Evolutionary conservation across 1,284 basidiomycete genomes (phyloP), one percentile per base, ranked within the genome.

Genomic region (Singerocomus inundabilis): DNA sequence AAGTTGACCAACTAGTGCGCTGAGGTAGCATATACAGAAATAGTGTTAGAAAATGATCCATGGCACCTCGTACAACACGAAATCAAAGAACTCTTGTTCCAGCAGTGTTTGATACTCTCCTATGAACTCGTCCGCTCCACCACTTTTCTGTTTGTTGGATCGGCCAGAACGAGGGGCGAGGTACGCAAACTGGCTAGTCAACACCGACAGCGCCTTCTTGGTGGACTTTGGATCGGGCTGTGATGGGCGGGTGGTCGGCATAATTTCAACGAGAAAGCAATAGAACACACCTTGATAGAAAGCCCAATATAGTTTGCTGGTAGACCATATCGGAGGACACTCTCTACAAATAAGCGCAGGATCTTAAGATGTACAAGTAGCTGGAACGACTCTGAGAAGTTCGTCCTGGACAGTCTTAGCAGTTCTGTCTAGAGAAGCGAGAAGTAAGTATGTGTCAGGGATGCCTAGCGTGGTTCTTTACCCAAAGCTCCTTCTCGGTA

Each of bases 401-500:
- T 98, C 52, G 92, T 97, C 54, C 97, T 80, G 28, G 94, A 85
- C 37, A 99, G 72, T 55, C 92, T 84, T n/a, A 99, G 75, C 3
- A 99, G 79, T 64, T 99, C 97, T 18, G 94, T 93, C 94, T 97
- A 61, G 25, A 39, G 31, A 43, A 41, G 33, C 34, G 21, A 47
- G 5, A 53, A 38, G 38, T 58, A 43, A 53, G 41, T 41, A 40
- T 5, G 24, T 18, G 16, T 1, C 33, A 26, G 10, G 1, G 46
- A 50, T 10, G 21, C 11, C 29, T 32, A 29, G 33, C n/a, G 26
- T 4, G 36, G 53, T 40, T 21, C 21, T 84, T 57, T 62, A 95
- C 94, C 97, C 97, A 99, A 47, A 98, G 85, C 67, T 99, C 95
- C 73, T 93, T 96, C 76, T 99, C 97, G 39, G 93, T 91, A 8